Evolutionary conservation across 1,284 basidiomycete species (phyloP), one percentile per base, ranked within the genome.

Genomic region (Fistulinella cinereoalba): DNA sequence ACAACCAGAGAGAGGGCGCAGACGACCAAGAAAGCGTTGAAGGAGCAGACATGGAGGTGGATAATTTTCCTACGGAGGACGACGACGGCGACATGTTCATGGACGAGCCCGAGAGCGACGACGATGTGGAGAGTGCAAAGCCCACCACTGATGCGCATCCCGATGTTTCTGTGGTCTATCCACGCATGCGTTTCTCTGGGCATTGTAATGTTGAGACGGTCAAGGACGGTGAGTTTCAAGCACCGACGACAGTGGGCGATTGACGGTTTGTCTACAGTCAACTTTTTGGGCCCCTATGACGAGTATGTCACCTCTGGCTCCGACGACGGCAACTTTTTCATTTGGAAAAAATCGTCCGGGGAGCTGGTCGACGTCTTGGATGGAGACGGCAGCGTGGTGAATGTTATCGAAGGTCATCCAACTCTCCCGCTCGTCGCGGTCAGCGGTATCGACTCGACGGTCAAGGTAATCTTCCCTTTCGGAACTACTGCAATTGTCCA

Each of bases 361-460:
- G 65, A 70, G 19, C 64, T 95, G 11, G 76, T 81, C 49, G 88
- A 86, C 13, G 84, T 97, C 46, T 85, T 88, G 58, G 84, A 92
- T 70, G 92, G 91, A 31, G 93, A 96, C 57, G 74, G 76, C 4
- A 77, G 71, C 45, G 81, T 94, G 9, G 92, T 96, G 36, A 97
- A 97, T 62, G 83, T 88, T 47, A 81, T 97, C 51, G 89, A 93
- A 64, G 83, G 82, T 2, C 92, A 97, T 59, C 94, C 94, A 0
- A 71, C 76, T 62, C 72, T 76, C 49, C 93, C 94, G 0, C 67
- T 97, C 22, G 66, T 94, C 23, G 92, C 92, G 2, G 83, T 90
- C 31, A 91, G 87, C 60, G 93, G 94, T 1, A 96, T 97, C 50
- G 94, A 97, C 64, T 74, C 78, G 7, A 92, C 89, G 1, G 78